phyloP scores from a whole-genome alignment of 306 rosid species.

The Alnus glutinosa region DNA sequence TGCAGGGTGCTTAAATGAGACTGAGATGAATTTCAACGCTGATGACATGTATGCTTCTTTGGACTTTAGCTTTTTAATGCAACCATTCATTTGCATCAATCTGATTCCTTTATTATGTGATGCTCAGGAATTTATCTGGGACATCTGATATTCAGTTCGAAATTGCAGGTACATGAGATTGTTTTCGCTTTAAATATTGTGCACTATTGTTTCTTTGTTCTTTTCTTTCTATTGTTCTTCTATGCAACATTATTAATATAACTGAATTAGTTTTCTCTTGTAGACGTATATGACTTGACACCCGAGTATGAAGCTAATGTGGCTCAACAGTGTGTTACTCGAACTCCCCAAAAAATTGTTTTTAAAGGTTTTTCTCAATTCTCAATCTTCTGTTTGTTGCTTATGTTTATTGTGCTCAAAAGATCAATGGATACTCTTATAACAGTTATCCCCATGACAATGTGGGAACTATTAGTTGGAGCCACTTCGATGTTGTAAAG shows the following conservation, averaged over 20 bases:
- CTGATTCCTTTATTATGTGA: constrained; percentile 35
- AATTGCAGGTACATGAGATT: constrained; percentile 54
- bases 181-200: constrained; percentile 9
- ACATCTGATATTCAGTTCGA: constrained; percentile 57
- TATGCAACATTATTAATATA: constrained; percentile 12
- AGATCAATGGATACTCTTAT: constrained; percentile 9
- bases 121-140: constrained; percentile 59
- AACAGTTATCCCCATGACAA: constrained; percentile 1
- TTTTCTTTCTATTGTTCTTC: not conserved
- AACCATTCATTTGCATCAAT: constrained; percentile 11
- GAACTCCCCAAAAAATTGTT: constrained; percentile 51
- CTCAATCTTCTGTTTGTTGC: constrained; percentile 4
- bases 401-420: constrained; percentile 8
- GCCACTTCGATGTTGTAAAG: constrained; percentile 1
- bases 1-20: constrained; percentile 68
- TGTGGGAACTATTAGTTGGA: not conserved
- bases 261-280: constrained; percentile 14
- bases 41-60: constrained; percentile 64
- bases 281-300: constrained; percentile 50
- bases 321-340: constrained; percentile 40
- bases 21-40: constrained; percentile 59
- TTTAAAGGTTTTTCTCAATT: constrained; percentile 61
- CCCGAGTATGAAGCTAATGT: constrained; percentile 48
- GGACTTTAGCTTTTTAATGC: constrained; percentile 17
- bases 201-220: constrained; percentile 7